These are phyloP conservation scores for Euphrasia arctica DNA, from an alignment of 305 asterid genomes.

Conservation along the genomic window DNA sequence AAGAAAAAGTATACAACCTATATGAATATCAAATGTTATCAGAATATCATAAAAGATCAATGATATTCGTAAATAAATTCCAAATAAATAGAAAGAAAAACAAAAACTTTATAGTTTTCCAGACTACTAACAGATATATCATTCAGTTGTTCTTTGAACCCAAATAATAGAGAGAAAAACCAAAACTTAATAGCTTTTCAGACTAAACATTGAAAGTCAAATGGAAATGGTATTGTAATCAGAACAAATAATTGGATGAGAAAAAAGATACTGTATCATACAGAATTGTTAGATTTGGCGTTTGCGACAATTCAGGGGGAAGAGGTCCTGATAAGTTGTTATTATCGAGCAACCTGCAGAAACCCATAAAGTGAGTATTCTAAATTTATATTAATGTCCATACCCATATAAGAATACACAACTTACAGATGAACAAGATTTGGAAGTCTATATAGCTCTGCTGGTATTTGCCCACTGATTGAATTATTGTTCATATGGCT, in stretches of 20 bases:
- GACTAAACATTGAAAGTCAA: neutral
- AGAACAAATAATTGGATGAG: constrained; percentile 12
- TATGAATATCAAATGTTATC: neutral
- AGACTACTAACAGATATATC: neutral
- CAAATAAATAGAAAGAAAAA: neutral
- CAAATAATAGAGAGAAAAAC: neutral
- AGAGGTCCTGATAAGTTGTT: constrained; percentile 92
- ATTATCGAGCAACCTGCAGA: constrained; percentile 90
- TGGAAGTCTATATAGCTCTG: constrained; percentile 78
- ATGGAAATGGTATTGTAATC: neutral
- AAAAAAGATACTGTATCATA: constrained; percentile 37
- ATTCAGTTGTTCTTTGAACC: neutral
- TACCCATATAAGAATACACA: constrained; percentile 1
- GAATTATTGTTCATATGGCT: constrained; percentile 99
- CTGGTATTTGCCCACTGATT: constrained; percentile 85
- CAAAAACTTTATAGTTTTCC: neutral
- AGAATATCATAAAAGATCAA: constrained; percentile 15
- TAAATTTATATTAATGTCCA: constrained; percentile 17
- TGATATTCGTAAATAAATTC: constrained; percentile 2
- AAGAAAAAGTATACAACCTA: neutral
- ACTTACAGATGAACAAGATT: constrained; percentile 92
- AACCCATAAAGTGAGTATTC: constrained; percentile 21
- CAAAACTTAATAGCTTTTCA: neutral
- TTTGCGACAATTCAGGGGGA: constrained; percentile 76
- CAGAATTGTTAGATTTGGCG: constrained; percentile 71